phyloP scores from a whole-genome alignment of 225 moss, liverwort and hornwort genomes.

The Physcomitrium patens region DNA sequence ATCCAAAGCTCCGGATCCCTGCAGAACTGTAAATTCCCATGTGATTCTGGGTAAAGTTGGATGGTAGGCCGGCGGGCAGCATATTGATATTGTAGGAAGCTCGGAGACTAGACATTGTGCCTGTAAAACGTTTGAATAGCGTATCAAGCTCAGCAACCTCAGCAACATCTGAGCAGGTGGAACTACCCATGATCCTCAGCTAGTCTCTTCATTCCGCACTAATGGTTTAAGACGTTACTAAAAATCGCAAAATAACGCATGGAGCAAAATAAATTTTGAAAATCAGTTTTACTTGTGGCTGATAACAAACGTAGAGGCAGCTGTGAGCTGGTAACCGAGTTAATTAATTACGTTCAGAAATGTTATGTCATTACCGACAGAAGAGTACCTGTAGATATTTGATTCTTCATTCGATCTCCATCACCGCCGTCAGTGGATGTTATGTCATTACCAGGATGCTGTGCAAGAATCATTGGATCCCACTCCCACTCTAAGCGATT shows the following conservation, averaged over 20 bases:
- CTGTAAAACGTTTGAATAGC: constrained; percentile 25
- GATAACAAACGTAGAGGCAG: too few relatives aligned
- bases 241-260: too few relatives aligned
- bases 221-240: too few relatives aligned
- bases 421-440: constrained; percentile 69
- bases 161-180: not conserved
- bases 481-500: constrained; percentile 96
- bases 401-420: constrained; percentile 69
- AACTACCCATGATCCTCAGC: not conserved
- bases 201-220: too few relatives aligned
- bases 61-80: constrained; percentile 93
- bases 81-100: constrained; percentile 77
- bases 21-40: constrained; percentile 78
- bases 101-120: constrained; percentile 78
- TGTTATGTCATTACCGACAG: not conserved
- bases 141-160: constrained; percentile 8
- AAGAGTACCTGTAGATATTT: constrained; percentile 56
- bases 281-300: too few relatives aligned
- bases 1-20: constrained; percentile 80
- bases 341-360: constrained; percentile 3
- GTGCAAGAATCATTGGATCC: constrained; percentile 92
- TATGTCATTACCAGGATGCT: constrained; percentile 78
- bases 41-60: constrained; percentile 94
- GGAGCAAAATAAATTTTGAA: too few relatives aligned
- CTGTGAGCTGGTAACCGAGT: not conserved